Evolutionary conservation across 2,329 filamentous ascomycete species (phyloP).

Genomic region (Arthroderma sp.): DNA sequence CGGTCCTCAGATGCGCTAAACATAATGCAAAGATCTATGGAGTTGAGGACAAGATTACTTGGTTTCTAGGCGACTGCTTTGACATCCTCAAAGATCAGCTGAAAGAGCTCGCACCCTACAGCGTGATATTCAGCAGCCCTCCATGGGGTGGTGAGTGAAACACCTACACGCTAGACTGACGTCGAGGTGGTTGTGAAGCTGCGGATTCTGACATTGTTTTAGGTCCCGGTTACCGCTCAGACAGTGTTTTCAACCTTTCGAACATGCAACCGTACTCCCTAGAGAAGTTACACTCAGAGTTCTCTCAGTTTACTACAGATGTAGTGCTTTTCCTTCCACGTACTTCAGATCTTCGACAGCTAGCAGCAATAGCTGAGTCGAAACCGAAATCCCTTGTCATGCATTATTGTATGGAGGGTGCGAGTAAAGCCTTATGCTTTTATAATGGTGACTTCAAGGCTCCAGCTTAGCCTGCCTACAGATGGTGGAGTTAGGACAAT

Average conservation of each 20-base stretch:
- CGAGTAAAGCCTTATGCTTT: constrained; percentile 61
- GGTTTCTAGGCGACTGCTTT: constrained; percentile 80
- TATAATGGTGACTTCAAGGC: constrained; percentile 44
- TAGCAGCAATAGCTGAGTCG: constrained; percentile 43
- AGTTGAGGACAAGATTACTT: constrained; percentile 64
- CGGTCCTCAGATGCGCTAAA: constrained; percentile 76
- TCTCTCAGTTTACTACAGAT: constrained; percentile 38
- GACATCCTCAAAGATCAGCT: constrained; percentile 47
- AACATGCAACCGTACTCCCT: constrained; percentile 82
- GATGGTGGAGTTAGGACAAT: too few species aligned
- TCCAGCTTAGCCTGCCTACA: not conserved
- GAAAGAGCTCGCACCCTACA: constrained; percentile 35
- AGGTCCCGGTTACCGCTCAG: constrained; percentile 51
- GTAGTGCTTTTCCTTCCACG: constrained; percentile 72
- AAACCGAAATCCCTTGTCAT: constrained; percentile 55
- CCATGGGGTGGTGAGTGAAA: constrained; percentile 54
- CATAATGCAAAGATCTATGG: constrained; percentile 82
- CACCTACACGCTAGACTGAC: not conserved
- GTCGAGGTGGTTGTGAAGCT: not conserved
- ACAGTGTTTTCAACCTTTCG: constrained; percentile 65
- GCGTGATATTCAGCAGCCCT: constrained; percentile 57
- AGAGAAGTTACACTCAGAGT: constrained; percentile 48
- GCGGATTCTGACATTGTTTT: constrained; percentile 2
- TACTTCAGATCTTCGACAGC: constrained; percentile 67
- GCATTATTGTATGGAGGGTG: constrained; percentile 84